Evolutionary conservation across 78 protist species (phyloP).

Genomic region (Parvularia atlantis): DNA sequence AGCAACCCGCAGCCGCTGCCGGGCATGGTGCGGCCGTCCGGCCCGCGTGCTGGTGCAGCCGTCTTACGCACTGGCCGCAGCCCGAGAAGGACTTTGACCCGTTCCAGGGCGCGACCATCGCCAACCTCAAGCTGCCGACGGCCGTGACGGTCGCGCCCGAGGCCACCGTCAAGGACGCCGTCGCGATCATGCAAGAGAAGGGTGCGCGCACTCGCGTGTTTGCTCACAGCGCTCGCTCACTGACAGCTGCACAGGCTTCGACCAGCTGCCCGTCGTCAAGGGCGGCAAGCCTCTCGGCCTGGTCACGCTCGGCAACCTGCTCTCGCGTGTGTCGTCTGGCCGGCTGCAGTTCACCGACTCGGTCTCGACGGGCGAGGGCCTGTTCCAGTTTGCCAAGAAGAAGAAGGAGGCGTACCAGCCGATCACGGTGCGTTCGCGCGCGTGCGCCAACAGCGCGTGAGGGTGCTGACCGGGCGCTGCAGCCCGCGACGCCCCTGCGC

Average conservation of each 20-base stretch:
- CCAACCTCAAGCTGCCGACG: not conserved
- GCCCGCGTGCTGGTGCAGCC: too few species aligned
- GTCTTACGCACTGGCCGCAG: not conserved
- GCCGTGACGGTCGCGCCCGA: constrained; percentile 15
- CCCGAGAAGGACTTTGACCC: not conserved
- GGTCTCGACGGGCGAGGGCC: not conserved
- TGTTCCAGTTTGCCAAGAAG: constrained; percentile 12
- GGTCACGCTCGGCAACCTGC: not conserved
- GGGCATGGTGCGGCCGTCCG: too few species aligned
- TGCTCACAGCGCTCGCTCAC: not conserved
- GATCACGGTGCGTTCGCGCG: too few species aligned
- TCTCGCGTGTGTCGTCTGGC: not conserved
- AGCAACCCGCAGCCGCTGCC: too few species aligned
- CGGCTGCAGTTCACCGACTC: not conserved
- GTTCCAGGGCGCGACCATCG: constrained; percentile 5
- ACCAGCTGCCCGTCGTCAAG: constrained; percentile 27
- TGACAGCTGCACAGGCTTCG: constrained; percentile 17
- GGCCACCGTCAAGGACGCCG: constrained; percentile 11
- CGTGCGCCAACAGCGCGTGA: not conserved
- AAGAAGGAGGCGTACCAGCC: too few species aligned
- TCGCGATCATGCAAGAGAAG: not conserved
- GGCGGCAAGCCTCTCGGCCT: not conserved
- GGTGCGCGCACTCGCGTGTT: not conserved
- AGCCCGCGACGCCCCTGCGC: not conserved
- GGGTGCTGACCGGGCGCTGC: not conserved